phyloP scores from a whole-genome alignment of 2,329 filamentous ascomycete genomes.

The Dactylella cylindrospora region DNA sequence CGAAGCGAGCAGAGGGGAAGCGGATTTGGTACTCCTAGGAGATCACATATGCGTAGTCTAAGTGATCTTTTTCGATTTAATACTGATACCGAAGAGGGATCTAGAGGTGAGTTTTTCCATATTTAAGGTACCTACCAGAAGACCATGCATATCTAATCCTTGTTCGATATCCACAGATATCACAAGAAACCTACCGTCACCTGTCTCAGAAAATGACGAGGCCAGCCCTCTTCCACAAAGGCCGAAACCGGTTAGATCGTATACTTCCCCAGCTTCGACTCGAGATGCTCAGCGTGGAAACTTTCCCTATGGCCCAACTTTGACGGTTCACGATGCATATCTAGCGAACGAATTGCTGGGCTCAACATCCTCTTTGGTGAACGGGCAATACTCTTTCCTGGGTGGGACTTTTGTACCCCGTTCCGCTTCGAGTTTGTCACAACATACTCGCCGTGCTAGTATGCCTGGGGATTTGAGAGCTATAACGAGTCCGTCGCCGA shows the following conservation, averaged over 20 bases:
- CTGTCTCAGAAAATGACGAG: conserved; percentile 8
- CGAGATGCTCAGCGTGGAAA: conserved; percentile 24
- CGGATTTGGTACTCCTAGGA: conserved; percentile 18
- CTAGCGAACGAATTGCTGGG: conserved; percentile 35
- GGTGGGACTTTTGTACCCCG: conserved; percentile 32
- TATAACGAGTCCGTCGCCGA: conserved; percentile 3
- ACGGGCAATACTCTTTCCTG: conserved; percentile 32
- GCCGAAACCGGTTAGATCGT: conserved; percentile 19
- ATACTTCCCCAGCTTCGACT: conserved; percentile 26
- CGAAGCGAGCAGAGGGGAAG: conserved; percentile 19
- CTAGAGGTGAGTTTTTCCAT: not conserved
- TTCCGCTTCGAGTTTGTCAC: conserved; percentile 17
- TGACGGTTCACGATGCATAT: conserved; percentile 34
- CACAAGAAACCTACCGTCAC: too few relatives aligned
- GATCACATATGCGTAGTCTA: conserved; percentile 11
- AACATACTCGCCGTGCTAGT: conserved; percentile 26
- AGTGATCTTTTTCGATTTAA: conserved; percentile 22
- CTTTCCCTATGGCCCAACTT: conserved; percentile 35
- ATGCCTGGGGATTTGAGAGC: conserved; percentile 22
- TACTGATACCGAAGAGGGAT: conserved; percentile 7
- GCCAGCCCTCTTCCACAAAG: conserved; percentile 15
- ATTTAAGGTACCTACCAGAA: too few relatives aligned
- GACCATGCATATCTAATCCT: too few relatives aligned
- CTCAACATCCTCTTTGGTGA: conserved; percentile 19
- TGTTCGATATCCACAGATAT: too few relatives aligned